Evolutionary conservation across 352 stramenopile species (phyloP), one percentile per base, ranked within the genome.

Genomic region (Pythium graminicola): DNA sequence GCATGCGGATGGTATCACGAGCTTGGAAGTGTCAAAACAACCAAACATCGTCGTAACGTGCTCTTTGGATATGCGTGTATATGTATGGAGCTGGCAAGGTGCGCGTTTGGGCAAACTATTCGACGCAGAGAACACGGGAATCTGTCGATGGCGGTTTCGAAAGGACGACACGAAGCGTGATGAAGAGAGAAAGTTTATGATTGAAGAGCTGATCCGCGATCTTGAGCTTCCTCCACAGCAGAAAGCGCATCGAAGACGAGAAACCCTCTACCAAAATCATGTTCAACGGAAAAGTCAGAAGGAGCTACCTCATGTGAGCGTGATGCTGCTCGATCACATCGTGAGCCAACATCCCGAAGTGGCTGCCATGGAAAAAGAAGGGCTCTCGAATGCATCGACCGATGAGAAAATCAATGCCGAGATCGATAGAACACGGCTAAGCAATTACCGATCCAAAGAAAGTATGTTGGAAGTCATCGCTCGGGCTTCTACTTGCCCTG

Each of bases 1-100:
- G 6, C 76, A 87, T 35, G 14, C 26, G 0, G 76, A 85, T 31
- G 68, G 57, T 4, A 50, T 85, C 29, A 85, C 72, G 16, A 85
- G 70, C 41, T 40, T 85, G 10, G 76, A 85, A 41, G 61, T 87
- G 4, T 74, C 62, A 44, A 72, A 65, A 14, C 64, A 85, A 26
- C 79, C 79, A 1, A 75, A 86, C 27, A 73, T 89, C 31, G 17
- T 87, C 1, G 50, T 86, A 7, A 87, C 76, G 0, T 86, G 76
- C 49, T 64, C 62, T 6, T 48, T 86, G 36, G 79, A 89, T 46
- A 85, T 81, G 66, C 61, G 65, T 2, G 73, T 89, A 4, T 86
- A 76, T 46, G 62, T 89, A 4, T 89, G 76, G 79, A 70, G 74
- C 35, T 89, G 79, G 79, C 53, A 80, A 23, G 76, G 76, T 1